Evolutionary conservation across 805 yeast species (phyloP).

Genomic region (Candida sphagnicola): DNA sequence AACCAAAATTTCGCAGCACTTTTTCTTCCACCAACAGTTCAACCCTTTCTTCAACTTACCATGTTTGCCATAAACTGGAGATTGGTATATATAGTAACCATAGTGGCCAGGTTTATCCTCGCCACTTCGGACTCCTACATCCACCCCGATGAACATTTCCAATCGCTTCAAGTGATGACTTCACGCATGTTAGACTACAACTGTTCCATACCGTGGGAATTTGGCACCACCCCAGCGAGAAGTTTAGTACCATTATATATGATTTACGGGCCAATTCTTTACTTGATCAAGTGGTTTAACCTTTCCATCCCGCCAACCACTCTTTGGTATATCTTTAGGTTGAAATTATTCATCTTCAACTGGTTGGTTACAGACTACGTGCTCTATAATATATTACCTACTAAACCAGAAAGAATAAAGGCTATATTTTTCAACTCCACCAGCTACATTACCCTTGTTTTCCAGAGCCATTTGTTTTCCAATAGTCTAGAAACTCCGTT

Average conservation of each 20-base stretch:
- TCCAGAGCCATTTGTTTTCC: slow-evolving; percentile 87
- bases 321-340: slow-evolving; percentile 51
- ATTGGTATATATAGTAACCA: slow-evolving; percentile 37
- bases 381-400: slow-evolving; percentile 44
- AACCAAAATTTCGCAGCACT: too few species aligned
- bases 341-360: slow-evolving; percentile 40
- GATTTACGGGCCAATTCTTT: slow-evolving; percentile 64
- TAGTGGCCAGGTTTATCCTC: slow-evolving; percentile 49
- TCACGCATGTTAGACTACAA: slow-evolving; percentile 41
- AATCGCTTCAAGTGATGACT: slow-evolving; percentile 73
- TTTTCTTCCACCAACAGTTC: too few species aligned
- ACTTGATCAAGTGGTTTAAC: slow-evolving; percentile 24
- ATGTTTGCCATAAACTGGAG: too few species aligned
- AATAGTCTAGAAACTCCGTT: slow-evolving; percentile 73
- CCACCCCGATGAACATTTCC: slow-evolving; percentile 98
- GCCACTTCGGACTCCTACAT: slow-evolving; percentile 76
- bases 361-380: slow-evolving; percentile 39
- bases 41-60: too few species aligned
- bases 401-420: slow-evolving; percentile 46
- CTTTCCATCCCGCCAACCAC: slow-evolving; percentile 43
- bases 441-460: slow-evolving; percentile 68
- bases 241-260: slow-evolving; percentile 67
- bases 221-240: slow-evolving; percentile 58
- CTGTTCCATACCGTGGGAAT: slow-evolving; percentile 80
- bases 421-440: slow-evolving; percentile 49